A percentile compares a stretch with the other conserved stretches of the same genome.
Conservation (phyloP, 2,329 filamentous ascomycete genomes). For the Exophiala spinifera region DNA sequence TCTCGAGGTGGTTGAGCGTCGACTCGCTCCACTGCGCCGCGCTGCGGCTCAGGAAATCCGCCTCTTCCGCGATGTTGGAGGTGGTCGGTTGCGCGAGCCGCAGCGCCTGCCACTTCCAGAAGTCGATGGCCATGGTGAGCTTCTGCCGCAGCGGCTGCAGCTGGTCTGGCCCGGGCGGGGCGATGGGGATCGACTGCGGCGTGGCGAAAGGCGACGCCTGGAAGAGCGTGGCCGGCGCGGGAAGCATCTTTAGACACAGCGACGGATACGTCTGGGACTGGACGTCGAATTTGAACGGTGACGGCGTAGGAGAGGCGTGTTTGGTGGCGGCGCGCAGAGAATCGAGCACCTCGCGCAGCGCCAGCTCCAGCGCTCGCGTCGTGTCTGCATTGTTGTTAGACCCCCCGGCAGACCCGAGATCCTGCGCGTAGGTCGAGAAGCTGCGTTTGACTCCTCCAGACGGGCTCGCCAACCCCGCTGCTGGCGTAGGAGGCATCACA, state of each 20-base stretch:
- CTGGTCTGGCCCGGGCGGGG: constrained; percentile 70
- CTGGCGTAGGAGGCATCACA: constrained; percentile 32
- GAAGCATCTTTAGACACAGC: constrained; percentile 76
- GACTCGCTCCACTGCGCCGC: constrained; percentile 59
- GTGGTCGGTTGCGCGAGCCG: constrained; percentile 24
- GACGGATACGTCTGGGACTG: constrained; percentile 81
- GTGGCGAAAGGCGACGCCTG: constrained; percentile 71
- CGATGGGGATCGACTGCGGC: constrained; percentile 74
- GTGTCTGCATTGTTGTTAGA: constrained; percentile 53
- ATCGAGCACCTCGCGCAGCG: constrained; percentile 75
- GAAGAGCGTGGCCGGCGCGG: constrained; percentile 77
- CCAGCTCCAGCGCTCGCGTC: constrained; percentile 78
- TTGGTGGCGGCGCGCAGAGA: constrained; percentile 72
- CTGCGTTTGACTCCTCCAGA: constrained; percentile 30
- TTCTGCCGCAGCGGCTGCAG: constrained; percentile 66
- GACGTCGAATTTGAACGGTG: constrained; percentile 75
- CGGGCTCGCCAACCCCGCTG: constrained; percentile 13
- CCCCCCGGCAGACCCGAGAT: constrained; percentile 16
- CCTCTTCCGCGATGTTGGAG: constrained; percentile 32
- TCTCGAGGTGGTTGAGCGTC: constrained; percentile 71
- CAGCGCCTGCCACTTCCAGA: constrained; percentile 56
- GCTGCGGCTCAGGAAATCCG: constrained; percentile 37
- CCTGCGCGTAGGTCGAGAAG: constrained; percentile 27
- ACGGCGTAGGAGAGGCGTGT: constrained; percentile 40
- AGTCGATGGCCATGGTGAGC: constrained; percentile 65